Base-by-base conservation (phyloP, 2,329 filamentous ascomycete species). In the Aspergillus carbonarius region DNA sequence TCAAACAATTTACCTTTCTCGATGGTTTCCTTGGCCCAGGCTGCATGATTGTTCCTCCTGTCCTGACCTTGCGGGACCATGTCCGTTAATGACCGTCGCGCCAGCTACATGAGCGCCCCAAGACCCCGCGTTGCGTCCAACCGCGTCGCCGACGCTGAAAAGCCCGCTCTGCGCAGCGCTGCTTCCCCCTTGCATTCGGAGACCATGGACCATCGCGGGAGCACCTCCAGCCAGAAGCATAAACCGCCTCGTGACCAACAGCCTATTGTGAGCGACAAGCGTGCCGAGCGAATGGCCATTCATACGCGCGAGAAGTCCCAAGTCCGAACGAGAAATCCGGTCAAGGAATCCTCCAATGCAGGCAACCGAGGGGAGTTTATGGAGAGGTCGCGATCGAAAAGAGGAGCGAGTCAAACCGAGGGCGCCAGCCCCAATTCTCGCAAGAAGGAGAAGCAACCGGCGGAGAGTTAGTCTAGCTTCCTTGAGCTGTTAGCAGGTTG, bases 281-380 rank as follows among this genome's bases (percentile, higher is more conserved):
- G 76, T 47, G 69, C 73, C 1, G 76, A 77, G 55, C 75, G 75
- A 57, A 70, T 70, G 20, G 68, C 85, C 55, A 81, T 87, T 60
- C 85, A 85, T 47, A 87, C 85, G 20, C 79, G 84, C 58, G 88
- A 92, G 68, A 85, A 85, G 55, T 71, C 87, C 56, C 81, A 85
- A 35, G 79, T 82, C 58, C 82, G 85, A 58, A 81, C 81, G 7
- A 82, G 80, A 68, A 90, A 88, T 66, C 83, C 87, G 13, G 76
- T 78, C 46, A 79, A 80, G 64, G 77, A 78, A 54, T 66, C 69
- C 4, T 59, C 66, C 55, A 68, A 60, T 58, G 68, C 69, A 52
- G 67, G 69, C 8, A 75, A 72, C 54, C 65, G 69, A 59, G 66
- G 69, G 42, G 73, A 78, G 37, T 68, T 68, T 15, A 23, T 44